Evolutionary conservation across 805 yeast genomes (phyloP).

Genomic region (Spathaspora boniae): DNA sequence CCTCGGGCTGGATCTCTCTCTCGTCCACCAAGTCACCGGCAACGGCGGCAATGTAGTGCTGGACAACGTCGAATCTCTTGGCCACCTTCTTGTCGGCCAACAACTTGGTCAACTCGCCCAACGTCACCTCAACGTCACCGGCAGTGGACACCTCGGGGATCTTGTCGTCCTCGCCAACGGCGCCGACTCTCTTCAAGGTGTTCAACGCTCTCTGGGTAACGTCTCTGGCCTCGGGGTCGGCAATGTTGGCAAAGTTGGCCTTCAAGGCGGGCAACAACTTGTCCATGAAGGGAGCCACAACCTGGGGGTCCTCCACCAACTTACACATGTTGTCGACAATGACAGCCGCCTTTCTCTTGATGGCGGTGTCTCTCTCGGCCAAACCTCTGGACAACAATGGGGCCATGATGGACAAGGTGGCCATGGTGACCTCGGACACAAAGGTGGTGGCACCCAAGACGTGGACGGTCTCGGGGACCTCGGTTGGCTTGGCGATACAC

Average conservation of each 20-base stretch:
- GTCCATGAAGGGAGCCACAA: conserved; percentile 98
- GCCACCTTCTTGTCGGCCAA: conserved; percentile 64
- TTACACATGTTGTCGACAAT: conserved; percentile 99
- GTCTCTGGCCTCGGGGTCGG: conserved; percentile 99
- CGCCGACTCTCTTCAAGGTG: conserved; percentile 99
- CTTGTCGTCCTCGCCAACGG: conserved; percentile 81
- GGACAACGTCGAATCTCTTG: conserved; percentile 74
- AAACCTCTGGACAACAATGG: conserved; percentile 99
- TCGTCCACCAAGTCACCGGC: conserved; percentile 99
- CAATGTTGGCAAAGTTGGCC: conserved; percentile 91
- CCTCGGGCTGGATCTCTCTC: conserved; percentile 84
- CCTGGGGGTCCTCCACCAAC: conserved; percentile 99
- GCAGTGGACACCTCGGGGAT: conserved; percentile 98
- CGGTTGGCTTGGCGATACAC: conserved; percentile 95
- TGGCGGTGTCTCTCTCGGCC: conserved; percentile 98
- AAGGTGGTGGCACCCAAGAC: conserved; percentile 99
- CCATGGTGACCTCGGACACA: conserved; percentile 99
- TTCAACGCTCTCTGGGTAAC: conserved; percentile 95
- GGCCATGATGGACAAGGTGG: conserved; percentile 98
- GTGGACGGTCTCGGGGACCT: conserved; percentile 99
- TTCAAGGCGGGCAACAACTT: conserved; percentile 94
- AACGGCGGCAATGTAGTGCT: conserved; percentile 86
- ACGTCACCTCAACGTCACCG: conserved; percentile 91
- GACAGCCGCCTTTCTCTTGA: conserved; percentile 99
- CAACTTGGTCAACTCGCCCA: conserved; percentile 73